Evolutionary conservation across 1,284 basidiomycete species (phyloP).

Genomic region (Papiliotrema laurentii): DNA sequence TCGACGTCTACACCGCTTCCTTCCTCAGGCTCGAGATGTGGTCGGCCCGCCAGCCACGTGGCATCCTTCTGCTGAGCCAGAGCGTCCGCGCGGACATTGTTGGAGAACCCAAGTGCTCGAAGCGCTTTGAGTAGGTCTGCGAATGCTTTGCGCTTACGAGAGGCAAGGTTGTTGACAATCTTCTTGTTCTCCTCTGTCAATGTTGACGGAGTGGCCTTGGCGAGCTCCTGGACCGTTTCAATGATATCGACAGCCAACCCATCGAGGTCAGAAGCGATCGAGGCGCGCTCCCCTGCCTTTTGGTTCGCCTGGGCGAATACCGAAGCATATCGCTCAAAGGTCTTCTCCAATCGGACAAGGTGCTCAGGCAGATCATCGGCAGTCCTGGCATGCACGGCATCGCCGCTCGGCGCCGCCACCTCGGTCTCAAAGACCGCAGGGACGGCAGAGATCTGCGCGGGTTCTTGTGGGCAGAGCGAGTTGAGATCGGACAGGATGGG

Average conservation of each 20-base stretch:
- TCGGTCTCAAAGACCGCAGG: constrained; percentile 8
- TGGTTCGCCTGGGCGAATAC: constrained; percentile 7
- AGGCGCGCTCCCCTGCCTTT: not conserved
- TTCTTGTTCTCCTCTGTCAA: constrained; percentile 64
- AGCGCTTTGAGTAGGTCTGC: constrained; percentile 87
- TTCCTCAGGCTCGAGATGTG: constrained; percentile 14
- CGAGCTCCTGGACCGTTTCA: constrained; percentile 60
- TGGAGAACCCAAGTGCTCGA: constrained; percentile 71
- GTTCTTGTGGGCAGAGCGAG: constrained; percentile 31
- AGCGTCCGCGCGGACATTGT: constrained; percentile 67
- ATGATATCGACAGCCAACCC: constrained; percentile 73
- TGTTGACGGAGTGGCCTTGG: constrained; percentile 55
- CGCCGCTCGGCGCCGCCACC: constrained; percentile 4
- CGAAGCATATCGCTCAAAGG: constrained; percentile 34
- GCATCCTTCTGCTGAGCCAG: constrained; percentile 60
- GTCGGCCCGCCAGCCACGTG: constrained; percentile 60
- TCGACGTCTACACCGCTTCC: constrained; percentile 17
- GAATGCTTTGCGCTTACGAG: constrained; percentile 85
- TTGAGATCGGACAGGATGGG: constrained; percentile 37
- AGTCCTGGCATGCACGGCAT: constrained; percentile 11
- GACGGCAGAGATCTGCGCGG: constrained; percentile 3
- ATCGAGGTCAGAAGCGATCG: constrained; percentile 49
- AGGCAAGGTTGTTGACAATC: constrained; percentile 67
- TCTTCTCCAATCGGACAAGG: constrained; percentile 27
- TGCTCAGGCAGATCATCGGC: constrained; percentile 12